Base-by-base conservation (phyloP, 2,329 filamentous ascomycete species). In the Botrytis pseudocinerea region DNA sequence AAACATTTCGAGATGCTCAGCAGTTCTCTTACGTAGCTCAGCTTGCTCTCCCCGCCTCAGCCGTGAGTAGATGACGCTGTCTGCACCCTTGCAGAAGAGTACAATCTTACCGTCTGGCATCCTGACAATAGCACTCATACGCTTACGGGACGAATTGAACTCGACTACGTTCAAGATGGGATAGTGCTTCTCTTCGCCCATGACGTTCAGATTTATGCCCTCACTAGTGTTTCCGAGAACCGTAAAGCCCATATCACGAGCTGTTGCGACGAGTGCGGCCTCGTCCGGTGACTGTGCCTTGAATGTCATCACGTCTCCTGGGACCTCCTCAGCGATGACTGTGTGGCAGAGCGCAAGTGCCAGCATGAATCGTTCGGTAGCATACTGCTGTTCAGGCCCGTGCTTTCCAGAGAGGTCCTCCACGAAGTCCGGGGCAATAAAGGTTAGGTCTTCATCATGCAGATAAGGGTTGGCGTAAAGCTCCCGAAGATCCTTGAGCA, bases 281-380 rank as follows among this genome's bases (percentile, higher is more conserved):
- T 99, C 96, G 80, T 99, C 96, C 0, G 96, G 96, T 60, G 95
- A 98, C 80, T 99, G 96, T 0, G 96, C 96, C 84, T 97, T 98
- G 87, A 98, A 99, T 40, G 95, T 88, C 79, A 99, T 96, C 82
- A 88, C 93, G 0, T 98, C 93, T 28, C 95, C 95, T 0, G 95
- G 94, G 1, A 91, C 90, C 76, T 91, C 91, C 81, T 99, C 96
- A 0, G 95, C 92, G 75, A 99, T 95, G 74, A 99, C 96, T 0
- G 94, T 97, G 81, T 99, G 96, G 79, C 96, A 99, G n/a, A 99
- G 88, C 28, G 96, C 94, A 73, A 99, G 86, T 16, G 93, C 93
- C 70, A 98, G 87, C 95, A 99, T 98, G 81, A 99, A 99, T 76
- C 92, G 90, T 77, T 95, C 90, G 76, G 93, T 95, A 4, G 94